Evolutionary conservation across 1,284 basidiomycete species (phyloP), one percentile per base, ranked within the genome.

Genomic region (Ceratobasidium sp.): DNA sequence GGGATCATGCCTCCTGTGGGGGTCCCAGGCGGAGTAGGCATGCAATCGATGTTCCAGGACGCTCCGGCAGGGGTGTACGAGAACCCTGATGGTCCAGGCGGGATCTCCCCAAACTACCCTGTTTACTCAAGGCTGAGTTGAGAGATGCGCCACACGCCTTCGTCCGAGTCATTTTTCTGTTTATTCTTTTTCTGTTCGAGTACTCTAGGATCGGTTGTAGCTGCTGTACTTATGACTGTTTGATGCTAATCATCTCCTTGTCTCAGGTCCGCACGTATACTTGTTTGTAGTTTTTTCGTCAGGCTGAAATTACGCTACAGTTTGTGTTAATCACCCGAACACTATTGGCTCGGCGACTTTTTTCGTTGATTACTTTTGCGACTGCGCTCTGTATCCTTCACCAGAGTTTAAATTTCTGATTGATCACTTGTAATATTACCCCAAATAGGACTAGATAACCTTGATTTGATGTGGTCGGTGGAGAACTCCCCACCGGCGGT

Each of bases 1-100:
- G 54, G 66, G 8, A 69, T 69, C 7, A 69, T 69, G 66, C 66
- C 66, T n/a, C 61, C 61, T 14, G 61, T 63, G 35, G 61, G 61
- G 8, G 50, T 58, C 9, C 63, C 49, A n/a, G 26, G 23, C 50
- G 47, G 21, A 2, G 66, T 69, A 7, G 52, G 38, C 8, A n/a
- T 69, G 26, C 66, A 69, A 26, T 32, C 66, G 13, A 69, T 69
- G 28, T 69, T 69, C 54, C 66, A 69, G 30, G 59, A 54, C 2
- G 66, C 38, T 21, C 18, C 66, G 26, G 4, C 54, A 35, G 38
- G 41, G 1, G 66, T 43, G 38, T 54, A 67, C 26, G 47, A 67
- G 13, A 44, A 46, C 32, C 66, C 50, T 26, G 52, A 69, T 35
- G 52, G 54, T 1, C 38, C 52, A 13, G 41, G 58, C 13, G 58